Percentiles rank a stretch among this genome's conserved stretches.
These are phyloP conservation scores for Rhizopogon vinicolor DNA, from an alignment of 768 basidiomycete species.

Conservation along the genomic window DNA sequence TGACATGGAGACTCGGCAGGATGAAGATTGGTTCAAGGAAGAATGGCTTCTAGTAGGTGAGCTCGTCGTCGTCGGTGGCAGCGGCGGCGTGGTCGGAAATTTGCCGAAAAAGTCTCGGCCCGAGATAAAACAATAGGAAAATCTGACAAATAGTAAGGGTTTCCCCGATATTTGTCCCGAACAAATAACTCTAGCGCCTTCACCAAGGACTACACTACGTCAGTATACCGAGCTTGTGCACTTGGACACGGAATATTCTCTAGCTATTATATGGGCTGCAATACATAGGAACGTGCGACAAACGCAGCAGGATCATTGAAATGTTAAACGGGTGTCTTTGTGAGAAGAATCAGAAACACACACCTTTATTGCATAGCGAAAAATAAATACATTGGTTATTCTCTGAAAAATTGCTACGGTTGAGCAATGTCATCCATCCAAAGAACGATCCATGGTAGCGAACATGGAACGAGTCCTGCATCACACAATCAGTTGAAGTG, in stretches of 20 bases:
- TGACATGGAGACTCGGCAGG: conserved; percentile 62
- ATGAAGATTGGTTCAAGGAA: conserved; percentile 35
- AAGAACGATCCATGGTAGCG: background rate
- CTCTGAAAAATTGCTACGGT: background rate
- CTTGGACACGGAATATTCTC: background rate
- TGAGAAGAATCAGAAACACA: background rate
- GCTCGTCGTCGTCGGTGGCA: conserved; percentile 44
- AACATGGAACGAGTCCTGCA: background rate
- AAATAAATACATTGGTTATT: background rate
- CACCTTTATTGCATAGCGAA: background rate
- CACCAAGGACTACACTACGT: conserved; percentile 12
- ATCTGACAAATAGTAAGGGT: conserved; percentile 21
- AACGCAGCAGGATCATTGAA: no score
- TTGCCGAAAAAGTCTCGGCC: conserved; percentile 63
- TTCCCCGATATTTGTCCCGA: conserved; percentile 26
- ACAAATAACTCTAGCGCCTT: conserved; percentile 16
- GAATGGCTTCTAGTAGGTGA: conserved; percentile 21
- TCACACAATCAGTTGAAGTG: background rate
- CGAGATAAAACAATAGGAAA: conserved; percentile 34
- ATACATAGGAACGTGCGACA: background rate
- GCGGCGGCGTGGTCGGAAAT: conserved; percentile 57
- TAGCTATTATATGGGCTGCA: conserved; percentile 6
- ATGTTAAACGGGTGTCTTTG: background rate
- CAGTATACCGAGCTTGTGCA: conserved; percentile 12
- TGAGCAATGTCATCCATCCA: background rate